Evolutionary conservation across 2,329 filamentous ascomycete species (phyloP).

Genomic region (Claviceps humidiphila): DNA sequence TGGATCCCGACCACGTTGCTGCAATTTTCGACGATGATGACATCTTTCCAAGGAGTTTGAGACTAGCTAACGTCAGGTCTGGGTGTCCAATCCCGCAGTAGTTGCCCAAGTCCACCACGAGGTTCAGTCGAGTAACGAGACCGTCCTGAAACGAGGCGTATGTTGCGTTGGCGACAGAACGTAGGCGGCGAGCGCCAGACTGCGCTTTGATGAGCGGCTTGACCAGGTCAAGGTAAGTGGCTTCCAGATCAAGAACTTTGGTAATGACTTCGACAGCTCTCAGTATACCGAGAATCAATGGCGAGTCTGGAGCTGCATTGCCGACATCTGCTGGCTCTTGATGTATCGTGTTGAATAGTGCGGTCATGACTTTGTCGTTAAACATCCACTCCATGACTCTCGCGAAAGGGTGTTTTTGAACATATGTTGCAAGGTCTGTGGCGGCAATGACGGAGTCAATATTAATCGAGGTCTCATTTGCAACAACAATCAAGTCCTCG

Average conservation of each 20-base stretch:
- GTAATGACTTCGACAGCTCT: slow-evolving; percentile 75
- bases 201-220: slow-evolving; percentile 62
- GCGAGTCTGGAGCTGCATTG: slow-evolving; percentile 61
- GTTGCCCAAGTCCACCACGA: slow-evolving; percentile 71
- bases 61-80: slow-evolving; percentile 63
- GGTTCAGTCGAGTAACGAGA: slow-evolving; percentile 62
- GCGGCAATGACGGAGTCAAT: slow-evolving; percentile 65
- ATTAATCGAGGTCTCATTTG: slow-evolving; percentile 61
- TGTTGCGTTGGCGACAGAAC: slow-evolving; percentile 49
- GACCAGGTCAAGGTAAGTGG: slow-evolving; percentile 83
- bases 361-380: slow-evolving; percentile 74
- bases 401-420: slow-evolving; percentile 80
- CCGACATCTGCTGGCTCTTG: slow-evolving; percentile 62
- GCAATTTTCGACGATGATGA: slow-evolving; percentile 73
- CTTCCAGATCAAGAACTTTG: slow-evolving; percentile 71
- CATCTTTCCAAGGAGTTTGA: slow-evolving; percentile 75
- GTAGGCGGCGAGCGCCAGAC: slow-evolving; percentile 40
- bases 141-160: slow-evolving; percentile 89
- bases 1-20: slow-evolving; percentile 49
- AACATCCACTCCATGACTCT: slow-evolving; percentile 98
- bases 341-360: slow-evolving; percentile 66
- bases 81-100: slow-evolving; percentile 80
- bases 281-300: slow-evolving; percentile 65
- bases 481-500: slow-evolving; percentile 78
- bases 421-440: slow-evolving; percentile 65